phyloP scores from a whole-genome alignment of 176 grass and related monocot species.

The Oryza officinalis region DNA sequence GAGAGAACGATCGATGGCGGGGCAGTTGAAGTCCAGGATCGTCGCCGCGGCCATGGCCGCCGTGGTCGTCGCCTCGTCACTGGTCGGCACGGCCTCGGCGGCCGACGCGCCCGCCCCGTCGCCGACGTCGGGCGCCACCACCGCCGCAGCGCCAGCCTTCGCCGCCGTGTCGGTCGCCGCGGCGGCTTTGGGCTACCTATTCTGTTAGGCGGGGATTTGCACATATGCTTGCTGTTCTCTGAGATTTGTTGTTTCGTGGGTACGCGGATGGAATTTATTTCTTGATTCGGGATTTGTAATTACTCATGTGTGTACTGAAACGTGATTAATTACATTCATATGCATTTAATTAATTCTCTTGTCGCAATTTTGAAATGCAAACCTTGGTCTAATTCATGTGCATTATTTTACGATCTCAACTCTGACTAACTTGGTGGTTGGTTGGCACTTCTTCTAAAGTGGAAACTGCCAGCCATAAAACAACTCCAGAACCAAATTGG shows the following conservation, averaged over 20 bases:
- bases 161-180: slow-evolving; percentile 15
- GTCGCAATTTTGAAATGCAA: not conserved
- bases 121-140: slow-evolving; percentile 4
- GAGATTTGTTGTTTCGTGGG: not conserved
- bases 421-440: not conserved
- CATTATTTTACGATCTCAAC: not conserved
- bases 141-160: slow-evolving; percentile 22
- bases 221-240: not conserved
- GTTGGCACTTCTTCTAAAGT: not conserved
- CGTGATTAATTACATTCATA: not conserved
- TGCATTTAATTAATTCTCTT: not conserved
- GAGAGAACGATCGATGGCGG: slow-evolving; percentile 34
- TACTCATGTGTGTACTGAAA: not conserved
- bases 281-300: not conserved
- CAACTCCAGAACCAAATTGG: not conserved
- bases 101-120: slow-evolving; percentile 33
- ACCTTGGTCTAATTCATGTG: not conserved
- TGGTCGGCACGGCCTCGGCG: slow-evolving; percentile 31
- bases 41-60: slow-evolving; percentile 30
- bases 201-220: slow-evolving; percentile 9
- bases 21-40: slow-evolving; percentile 45
- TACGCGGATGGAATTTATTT: not conserved
- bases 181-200: slow-evolving; percentile 38
- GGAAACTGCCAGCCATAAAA: not conserved
- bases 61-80: slow-evolving; percentile 32